A percentile compares a stretch with the other conserved stretches of the same genome.
These are phyloP conservation scores for Paramarasmius palmivorus DNA, from an alignment of 1,284 basidiomycete genomes.

Conservation along the genomic window DNA sequence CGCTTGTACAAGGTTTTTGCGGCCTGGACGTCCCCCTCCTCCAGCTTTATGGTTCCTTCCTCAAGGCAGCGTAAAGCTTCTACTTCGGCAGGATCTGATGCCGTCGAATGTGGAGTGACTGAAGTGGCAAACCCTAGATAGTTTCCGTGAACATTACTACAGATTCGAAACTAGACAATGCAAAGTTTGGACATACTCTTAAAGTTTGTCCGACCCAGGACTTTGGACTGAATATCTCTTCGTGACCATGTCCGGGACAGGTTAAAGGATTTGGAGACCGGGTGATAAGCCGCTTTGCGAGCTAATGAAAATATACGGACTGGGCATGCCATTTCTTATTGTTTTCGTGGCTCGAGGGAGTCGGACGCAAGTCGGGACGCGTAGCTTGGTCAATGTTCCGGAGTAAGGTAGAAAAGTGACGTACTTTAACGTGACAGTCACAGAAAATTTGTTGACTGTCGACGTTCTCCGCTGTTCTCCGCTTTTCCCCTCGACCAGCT, in stretches of 20 bases:
- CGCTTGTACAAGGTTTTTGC: conserved; percentile 81
- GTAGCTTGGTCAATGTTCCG: no score
- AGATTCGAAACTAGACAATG: neutral
- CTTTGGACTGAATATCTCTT: conserved; percentile 2
- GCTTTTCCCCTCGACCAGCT: conserved; percentile 5
- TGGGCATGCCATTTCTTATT: conserved; percentile 1
- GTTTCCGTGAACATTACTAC: neutral
- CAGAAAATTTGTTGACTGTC: conserved; percentile 7
- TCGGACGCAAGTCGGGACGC: no score
- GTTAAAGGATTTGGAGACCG: neutral
- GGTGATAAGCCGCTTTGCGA: neutral
- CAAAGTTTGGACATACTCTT: conserved; percentile 17
- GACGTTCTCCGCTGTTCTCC: neutral
- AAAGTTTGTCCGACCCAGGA: conserved; percentile 13
- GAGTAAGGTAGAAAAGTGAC: neutral
- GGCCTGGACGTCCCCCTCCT: conserved; percentile 84
- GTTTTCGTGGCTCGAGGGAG: neutral
- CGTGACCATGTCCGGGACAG: conserved; percentile 3
- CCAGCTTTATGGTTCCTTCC: conserved; percentile 84
- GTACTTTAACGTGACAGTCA: neutral
- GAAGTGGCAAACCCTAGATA: conserved; percentile 80
- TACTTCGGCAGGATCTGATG: conserved; percentile 81
- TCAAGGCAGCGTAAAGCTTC: conserved; percentile 85
- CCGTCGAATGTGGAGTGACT: conserved; percentile 75
- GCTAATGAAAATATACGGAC: neutral